Conservation (phyloP, 1,284 basidiomycete species). For the Fomes fomentarius region DNA sequence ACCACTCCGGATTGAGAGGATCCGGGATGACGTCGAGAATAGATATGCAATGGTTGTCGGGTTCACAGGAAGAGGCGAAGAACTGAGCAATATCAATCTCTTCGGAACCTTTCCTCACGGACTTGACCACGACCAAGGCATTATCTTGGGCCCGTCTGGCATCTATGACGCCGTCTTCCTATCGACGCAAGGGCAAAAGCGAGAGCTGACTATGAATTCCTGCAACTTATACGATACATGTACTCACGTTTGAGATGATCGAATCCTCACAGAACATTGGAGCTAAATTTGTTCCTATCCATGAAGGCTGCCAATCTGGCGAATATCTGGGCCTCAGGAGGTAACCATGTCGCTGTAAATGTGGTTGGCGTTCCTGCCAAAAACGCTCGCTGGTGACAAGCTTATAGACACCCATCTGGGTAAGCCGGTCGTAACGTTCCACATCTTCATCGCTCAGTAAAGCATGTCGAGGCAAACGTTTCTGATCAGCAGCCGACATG, state of each 20-base stretch:
- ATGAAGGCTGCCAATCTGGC: constrained; percentile 7
- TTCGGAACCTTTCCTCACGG: neutral
- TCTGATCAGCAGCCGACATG: no score
- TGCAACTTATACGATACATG: no score
- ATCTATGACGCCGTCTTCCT: constrained; percentile 24
- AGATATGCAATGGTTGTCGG: constrained; percentile 22
- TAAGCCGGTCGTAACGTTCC: no score
- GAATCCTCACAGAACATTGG: constrained; percentile 14
- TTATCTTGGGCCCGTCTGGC: constrained; percentile 23
- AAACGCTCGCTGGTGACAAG: neutral
- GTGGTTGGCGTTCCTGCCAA: constrained; percentile 3
- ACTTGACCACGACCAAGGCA: constrained; percentile 27
- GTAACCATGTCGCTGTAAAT: constrained; percentile 1
- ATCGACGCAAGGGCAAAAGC: neutral
- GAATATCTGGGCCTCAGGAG: constrained; percentile 6
- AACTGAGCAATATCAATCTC: constrained; percentile 18
- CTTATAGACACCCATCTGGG: no score
- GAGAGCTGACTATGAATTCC: neutral
- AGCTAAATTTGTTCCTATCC: constrained; percentile 4
- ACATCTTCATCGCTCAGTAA: no score
- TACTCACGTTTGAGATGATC: no score
- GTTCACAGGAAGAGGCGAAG: constrained; percentile 7
- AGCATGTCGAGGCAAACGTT: no score
- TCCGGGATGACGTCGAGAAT: constrained; percentile 25
- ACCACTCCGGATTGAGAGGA: constrained; percentile 8